phyloP scores from a whole-genome alignment of 441 rosid species.

The Adansonia gregorii region DNA sequence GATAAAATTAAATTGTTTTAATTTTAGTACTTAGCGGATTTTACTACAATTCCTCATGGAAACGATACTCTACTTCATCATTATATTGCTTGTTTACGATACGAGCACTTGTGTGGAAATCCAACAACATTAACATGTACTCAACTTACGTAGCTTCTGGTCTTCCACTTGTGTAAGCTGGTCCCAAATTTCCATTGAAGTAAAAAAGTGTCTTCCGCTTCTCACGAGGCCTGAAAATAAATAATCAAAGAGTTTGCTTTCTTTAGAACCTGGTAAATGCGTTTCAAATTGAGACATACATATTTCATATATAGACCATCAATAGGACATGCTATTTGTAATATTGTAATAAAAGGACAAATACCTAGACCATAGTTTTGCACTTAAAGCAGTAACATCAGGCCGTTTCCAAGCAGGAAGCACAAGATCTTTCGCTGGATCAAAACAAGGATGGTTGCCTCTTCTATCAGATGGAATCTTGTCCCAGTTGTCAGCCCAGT shows the following conservation, averaged over 20 bases:
- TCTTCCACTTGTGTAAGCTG: slow-evolving; percentile 77
- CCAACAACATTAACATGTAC: neutral
- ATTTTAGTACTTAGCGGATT: too few relatives aligned
- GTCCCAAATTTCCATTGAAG: slow-evolving; percentile 98
- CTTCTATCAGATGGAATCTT: slow-evolving; percentile 64
- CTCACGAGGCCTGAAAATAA: slow-evolving; percentile 66
- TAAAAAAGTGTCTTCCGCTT: slow-evolving; percentile 76
- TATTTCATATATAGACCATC: neutral
- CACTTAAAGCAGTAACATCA: slow-evolving; percentile 56
- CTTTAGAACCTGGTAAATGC: slow-evolving; percentile 19
- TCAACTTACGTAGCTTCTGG: slow-evolving; percentile 83
- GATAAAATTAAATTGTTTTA: too few relatives aligned
- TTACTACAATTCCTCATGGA: too few relatives aligned
- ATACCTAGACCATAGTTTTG: slow-evolving; percentile 75
- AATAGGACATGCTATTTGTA: neutral
- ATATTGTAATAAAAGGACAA: neutral
- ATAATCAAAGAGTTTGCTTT: slow-evolving; percentile 16
- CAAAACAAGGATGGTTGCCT: slow-evolving; percentile 92
- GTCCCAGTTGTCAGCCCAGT: slow-evolving; percentile 89
- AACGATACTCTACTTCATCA: too few relatives aligned
- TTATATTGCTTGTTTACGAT: too few relatives aligned
- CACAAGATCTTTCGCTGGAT: slow-evolving; percentile 91
- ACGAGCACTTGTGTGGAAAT: too few relatives aligned
- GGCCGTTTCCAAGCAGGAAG: slow-evolving; percentile 97
- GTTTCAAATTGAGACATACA: slow-evolving; percentile 16